These are phyloP conservation scores for Bipolaris zeicola DNA, from an alignment of 2,329 filamentous ascomycete genomes.

Conservation along the genomic window DNA sequence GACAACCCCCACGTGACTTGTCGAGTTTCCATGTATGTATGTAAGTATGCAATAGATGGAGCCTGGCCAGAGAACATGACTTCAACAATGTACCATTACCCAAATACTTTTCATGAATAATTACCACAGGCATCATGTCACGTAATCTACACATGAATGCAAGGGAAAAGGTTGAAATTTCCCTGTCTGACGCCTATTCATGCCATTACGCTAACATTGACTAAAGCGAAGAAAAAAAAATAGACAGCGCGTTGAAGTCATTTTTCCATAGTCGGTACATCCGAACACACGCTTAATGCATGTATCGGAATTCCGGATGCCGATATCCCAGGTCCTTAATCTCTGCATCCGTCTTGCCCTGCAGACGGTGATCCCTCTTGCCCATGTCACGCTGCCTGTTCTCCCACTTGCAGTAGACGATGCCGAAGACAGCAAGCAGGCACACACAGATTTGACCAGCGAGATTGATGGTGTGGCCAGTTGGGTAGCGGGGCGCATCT, in stretches of 20 bases:
- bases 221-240: constrained; percentile 7
- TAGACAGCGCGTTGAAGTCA: constrained; percentile 14
- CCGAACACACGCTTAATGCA: constrained; percentile 45
- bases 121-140: too few species aligned
- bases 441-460: constrained; percentile 55
- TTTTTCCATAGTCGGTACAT: background rate
- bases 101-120: too few species aligned
- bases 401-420: constrained; percentile 61
- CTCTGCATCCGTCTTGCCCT: constrained; percentile 56
- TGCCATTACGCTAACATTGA: constrained; percentile 4
- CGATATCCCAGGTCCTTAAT: constrained; percentile 57
- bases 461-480: constrained; percentile 72
- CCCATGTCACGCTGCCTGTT: constrained; percentile 57
- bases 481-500: constrained; percentile 68
- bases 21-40: too few species aligned
- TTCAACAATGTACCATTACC: too few species aligned
- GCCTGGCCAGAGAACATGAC: too few species aligned
- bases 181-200: background rate
- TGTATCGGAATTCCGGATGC: constrained; percentile 63
- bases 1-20: background rate
- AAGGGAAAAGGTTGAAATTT: constrained; percentile 9
- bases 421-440: constrained; percentile 55
- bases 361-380: constrained; percentile 56
- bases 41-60: too few species aligned
- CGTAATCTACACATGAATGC: too few species aligned